These are phyloP conservation scores for Penicillium cinerascens DNA, from an alignment of 495 filamentous ascomycete species.

Conservation along the genomic window DNA sequence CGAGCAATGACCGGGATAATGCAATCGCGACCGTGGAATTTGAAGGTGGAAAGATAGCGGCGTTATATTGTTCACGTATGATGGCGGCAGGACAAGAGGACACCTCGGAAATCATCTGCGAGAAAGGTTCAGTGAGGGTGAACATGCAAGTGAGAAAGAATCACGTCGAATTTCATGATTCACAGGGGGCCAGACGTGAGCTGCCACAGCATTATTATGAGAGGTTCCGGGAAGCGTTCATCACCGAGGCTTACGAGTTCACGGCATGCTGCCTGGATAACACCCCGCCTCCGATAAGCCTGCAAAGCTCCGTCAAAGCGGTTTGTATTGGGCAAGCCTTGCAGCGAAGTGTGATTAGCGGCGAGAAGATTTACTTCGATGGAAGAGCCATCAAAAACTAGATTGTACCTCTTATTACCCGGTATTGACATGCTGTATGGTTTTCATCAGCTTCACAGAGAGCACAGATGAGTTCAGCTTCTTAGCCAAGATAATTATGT, in stretches of 20 bases:
- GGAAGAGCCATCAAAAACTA: too few relatives aligned
- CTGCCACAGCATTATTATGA: conserved; percentile 54
- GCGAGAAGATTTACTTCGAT: too few relatives aligned
- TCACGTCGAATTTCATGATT: conserved; percentile 48
- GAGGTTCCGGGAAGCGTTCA: conserved; percentile 55
- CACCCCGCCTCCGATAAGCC: too few relatives aligned
- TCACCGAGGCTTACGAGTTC: conserved; percentile 46
- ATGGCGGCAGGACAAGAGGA: conserved; percentile 60
- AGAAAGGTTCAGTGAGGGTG: conserved; percentile 50
- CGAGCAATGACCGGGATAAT: conserved; percentile 55
- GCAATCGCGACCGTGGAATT: conserved; percentile 58
- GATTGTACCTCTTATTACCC: too few relatives aligned
- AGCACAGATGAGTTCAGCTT: too few relatives aligned
- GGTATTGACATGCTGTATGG: too few relatives aligned
- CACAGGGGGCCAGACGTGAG: conserved; percentile 47
- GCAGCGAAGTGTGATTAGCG: too few relatives aligned
- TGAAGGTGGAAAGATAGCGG: conserved; percentile 52
- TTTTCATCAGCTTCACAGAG: too few relatives aligned
- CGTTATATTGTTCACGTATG: conserved; percentile 56
- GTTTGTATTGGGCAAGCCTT: too few relatives aligned
- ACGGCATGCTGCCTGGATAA: conserved; percentile 1
- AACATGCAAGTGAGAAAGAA: conserved; percentile 49
- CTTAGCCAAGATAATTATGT: too few relatives aligned
- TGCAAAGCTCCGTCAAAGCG: too few relatives aligned
- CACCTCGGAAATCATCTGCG: conserved; percentile 54